Conservation (phyloP, 192 early-diverging fungal genomes). For the Cetraspora pellucida region DNA sequence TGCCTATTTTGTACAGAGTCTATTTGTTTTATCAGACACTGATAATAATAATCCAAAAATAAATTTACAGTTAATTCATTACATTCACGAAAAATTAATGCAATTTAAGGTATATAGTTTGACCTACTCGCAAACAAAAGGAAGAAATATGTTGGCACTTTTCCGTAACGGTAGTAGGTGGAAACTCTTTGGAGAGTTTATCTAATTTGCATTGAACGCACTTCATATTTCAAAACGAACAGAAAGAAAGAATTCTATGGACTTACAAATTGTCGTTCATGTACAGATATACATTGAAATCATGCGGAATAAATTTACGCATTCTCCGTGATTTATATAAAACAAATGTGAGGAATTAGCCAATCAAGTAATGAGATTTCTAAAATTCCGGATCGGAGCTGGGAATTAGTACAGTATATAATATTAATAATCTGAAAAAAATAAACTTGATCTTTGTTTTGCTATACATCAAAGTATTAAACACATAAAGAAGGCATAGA, state of each 20-base stretch:
- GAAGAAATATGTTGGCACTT: conserved; percentile 35
- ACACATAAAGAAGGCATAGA: too few relatives aligned
- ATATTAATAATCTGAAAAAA: too few relatives aligned
- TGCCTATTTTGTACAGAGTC: background rate
- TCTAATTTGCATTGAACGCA: conserved; percentile 31
- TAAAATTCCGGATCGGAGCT: too few relatives aligned
- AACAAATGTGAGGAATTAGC: too few relatives aligned
- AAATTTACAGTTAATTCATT: background rate
- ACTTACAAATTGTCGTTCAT: too few relatives aligned
- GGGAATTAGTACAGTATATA: too few relatives aligned
- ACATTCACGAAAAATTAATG: background rate
- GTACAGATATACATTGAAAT: too few relatives aligned
- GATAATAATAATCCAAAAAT: background rate
- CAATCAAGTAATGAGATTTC: too few relatives aligned
- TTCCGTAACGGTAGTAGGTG: conserved; percentile 25
- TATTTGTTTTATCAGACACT: conserved; percentile 23
- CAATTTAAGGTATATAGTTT: background rate
- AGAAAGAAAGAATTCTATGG: background rate
- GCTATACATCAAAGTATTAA: too few relatives aligned
- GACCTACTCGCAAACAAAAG: conserved; percentile 33
- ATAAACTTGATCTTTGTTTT: too few relatives aligned
- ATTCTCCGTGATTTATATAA: too few relatives aligned
- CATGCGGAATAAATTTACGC: too few relatives aligned
- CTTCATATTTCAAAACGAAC: conserved; percentile 15
- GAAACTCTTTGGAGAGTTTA: conserved; percentile 35